Conservation (phyloP, 1,139 yeast genomes). For the Diutina rugosa region DNA sequence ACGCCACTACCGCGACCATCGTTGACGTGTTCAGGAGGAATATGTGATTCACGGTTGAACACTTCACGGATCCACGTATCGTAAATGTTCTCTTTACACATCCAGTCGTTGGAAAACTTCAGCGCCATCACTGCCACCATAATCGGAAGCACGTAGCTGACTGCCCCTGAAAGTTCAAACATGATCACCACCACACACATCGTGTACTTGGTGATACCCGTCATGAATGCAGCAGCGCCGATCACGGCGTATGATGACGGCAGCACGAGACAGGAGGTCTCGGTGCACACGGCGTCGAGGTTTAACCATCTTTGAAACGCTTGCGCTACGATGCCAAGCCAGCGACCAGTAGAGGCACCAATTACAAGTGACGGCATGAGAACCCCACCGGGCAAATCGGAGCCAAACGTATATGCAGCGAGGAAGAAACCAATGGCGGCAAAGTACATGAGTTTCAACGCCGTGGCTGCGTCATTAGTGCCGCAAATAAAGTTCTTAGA, state of each 20-base stretch:
- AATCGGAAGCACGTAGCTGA: constrained; percentile 44
- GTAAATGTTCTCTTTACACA: constrained; percentile 34
- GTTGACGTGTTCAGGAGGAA: constrained; percentile 9
- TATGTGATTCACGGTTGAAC: constrained; percentile 12
- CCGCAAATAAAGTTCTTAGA: constrained; percentile 23
- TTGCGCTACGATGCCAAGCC: constrained; percentile 50
- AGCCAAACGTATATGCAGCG: constrained; percentile 53
- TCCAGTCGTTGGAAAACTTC: constrained; percentile 35
- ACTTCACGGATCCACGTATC: constrained; percentile 27
- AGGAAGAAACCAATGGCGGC: constrained; percentile 41
- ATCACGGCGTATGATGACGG: constrained; percentile 52
- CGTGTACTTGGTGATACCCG: constrained; percentile 44
- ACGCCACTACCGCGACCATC: constrained; percentile 31
- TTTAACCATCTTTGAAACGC: constrained; percentile 29
- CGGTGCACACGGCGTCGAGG: constrained; percentile 32
- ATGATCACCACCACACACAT: constrained; percentile 44
- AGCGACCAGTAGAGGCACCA: constrained; percentile 61
- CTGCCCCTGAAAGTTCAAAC: constrained; percentile 48
- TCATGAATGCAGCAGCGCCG: constrained; percentile 46
- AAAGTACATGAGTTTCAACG: constrained; percentile 30
- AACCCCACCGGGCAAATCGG: constrained; percentile 62
- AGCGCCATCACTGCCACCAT: constrained; percentile 45
- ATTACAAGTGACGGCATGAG: constrained; percentile 60
- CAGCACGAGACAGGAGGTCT: constrained; percentile 38
- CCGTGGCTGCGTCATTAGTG: constrained; percentile 14